Base-by-base conservation (phyloP, 2,329 filamentous ascomycete species). In the Microcera coccophila region DNA sequence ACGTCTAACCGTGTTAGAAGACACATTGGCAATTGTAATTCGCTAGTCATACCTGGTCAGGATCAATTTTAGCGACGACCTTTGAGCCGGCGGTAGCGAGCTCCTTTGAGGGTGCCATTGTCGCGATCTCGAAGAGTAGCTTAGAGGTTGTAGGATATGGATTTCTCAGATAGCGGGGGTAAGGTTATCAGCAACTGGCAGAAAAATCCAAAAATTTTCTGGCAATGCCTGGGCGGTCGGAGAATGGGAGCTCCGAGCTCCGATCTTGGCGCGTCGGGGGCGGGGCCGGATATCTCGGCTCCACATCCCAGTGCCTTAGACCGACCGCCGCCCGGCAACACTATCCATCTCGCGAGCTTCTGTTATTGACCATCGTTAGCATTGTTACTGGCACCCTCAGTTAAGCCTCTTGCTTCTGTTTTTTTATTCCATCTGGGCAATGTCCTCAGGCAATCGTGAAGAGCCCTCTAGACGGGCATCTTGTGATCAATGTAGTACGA, bases 91-190 rank as follows among this genome's bases (percentile, higher is more conserved):
- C 50, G 34, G 57, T 56, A 43, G 55, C 63, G 41, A 72, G 54
- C 47, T 68, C 61, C 53, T 69, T 71, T 44, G 68, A 70, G 46
- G 67, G 62, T 19, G 67, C 62, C 70, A 72, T 72, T 49, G 46
- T 62, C 48, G 50, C 50, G 41, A 53, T 52, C 46, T 47, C 33
- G 47, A 49, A 38, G 41, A 39, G 34, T 51, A 31, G 44, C 36
- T 34, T 57, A 52, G 36, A 48, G 40, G 44, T 45, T 44, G 39
- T 45, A 36, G 42, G 53, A 35, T 8, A 9, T 19, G 33, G 33
- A 48, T 58, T 48, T 55, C 43, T 55, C 52, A 53, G 57, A 54
- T 63, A 59, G 61, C 59, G 56, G 54, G 52, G 50, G 46, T 49
- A 52, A 35, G 31, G 7, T 49, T 53, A 55, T 53, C 55, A 51